These are phyloP conservation scores for Phoma sp. DNA, from an alignment of 2,329 filamentous ascomycete genomes.

Conservation along the genomic window DNA sequence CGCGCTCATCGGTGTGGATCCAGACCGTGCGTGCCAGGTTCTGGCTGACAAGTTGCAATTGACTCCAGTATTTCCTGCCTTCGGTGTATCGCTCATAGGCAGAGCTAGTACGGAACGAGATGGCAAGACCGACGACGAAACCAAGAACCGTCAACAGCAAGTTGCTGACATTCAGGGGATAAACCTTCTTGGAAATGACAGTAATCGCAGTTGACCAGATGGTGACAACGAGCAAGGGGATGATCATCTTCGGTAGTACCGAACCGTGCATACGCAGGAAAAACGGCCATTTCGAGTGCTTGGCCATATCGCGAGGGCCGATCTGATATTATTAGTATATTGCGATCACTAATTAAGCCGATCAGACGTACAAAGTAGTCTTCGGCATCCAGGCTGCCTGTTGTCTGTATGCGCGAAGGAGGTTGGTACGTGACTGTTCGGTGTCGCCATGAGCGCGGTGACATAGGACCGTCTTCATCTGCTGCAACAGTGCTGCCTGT, in stretches of 20 bases:
- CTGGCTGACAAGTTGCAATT: constrained; percentile 62
- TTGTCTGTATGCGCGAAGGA: constrained; percentile 39
- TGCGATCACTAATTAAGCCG: constrained; percentile 1
- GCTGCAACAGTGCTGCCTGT: constrained; percentile 16
- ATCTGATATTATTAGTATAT: constrained; percentile 30
- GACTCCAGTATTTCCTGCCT: constrained; percentile 69
- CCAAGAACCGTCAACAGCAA: constrained; percentile 77
- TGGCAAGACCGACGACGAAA: constrained; percentile 81
- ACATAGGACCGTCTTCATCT: constrained; percentile 33
- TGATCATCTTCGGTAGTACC: constrained; percentile 75
- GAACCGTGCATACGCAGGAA: constrained; percentile 80
- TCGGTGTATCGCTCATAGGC: constrained; percentile 74
- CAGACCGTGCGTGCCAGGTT: constrained; percentile 76
- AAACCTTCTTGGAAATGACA: constrained; percentile 51
- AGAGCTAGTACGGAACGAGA: constrained; percentile 78
- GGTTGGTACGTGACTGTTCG: constrained; percentile 37
- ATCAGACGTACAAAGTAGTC: constrained; percentile 65
- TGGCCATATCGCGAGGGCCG: constrained; percentile 73
- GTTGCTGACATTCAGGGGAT: constrained; percentile 65
- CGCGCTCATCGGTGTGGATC: constrained; percentile 74
- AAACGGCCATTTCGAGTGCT: constrained; percentile 78
- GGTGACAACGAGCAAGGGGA: constrained; percentile 70
- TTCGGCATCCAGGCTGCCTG: constrained; percentile 54
- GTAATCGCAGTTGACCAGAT: constrained; percentile 73
- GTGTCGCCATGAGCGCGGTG: constrained; percentile 44